Evolutionary conservation across 768 basidiomycete genomes (phyloP).

Genomic region (Amanita rimosa): DNA sequence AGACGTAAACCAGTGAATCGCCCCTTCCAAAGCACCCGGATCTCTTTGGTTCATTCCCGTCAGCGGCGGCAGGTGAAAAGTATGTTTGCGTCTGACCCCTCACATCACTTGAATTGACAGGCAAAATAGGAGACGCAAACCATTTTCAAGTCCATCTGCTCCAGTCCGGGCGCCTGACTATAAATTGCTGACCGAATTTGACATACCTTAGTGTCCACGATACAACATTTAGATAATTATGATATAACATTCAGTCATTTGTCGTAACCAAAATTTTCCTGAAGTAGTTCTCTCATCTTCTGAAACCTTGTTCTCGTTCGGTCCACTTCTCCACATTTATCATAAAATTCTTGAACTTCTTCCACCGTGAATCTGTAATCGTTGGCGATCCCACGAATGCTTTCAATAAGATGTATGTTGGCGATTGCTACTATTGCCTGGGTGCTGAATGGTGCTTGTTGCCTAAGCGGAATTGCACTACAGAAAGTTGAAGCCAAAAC

Average conservation of each 20-base stretch:
- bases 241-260: conserved; percentile 5
- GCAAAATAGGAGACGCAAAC: conserved; percentile 54
- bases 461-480: not conserved
- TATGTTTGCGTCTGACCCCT: conserved; percentile 24
- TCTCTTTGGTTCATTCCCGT: conserved; percentile 92
- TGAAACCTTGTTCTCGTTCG: conserved; percentile 55
- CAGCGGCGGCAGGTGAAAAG: conserved; percentile 94
- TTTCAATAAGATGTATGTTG: conserved; percentile 55
- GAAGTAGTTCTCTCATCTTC: conserved; percentile 48
- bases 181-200: conserved; percentile 55
- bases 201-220: conserved; percentile 20
- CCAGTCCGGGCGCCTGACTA: conserved; percentile 63
- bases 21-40: conserved; percentile 95
- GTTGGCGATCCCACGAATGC: conserved; percentile 52
- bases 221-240: not conserved
- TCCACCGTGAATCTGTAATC: conserved; percentile 63
- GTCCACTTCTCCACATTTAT: conserved; percentile 60
- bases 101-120: not conserved
- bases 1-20: conserved; percentile 52
- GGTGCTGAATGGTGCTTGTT: conserved; percentile 13
- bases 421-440: conserved; percentile 25
- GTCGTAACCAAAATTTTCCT: conserved; percentile 25
- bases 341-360: conserved; percentile 73
- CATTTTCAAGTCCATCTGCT: conserved; percentile 72
- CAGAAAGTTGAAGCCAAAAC: not conserved